Evolutionary conservation across 2,329 filamentous ascomycete genomes (phyloP), one percentile per base, ranked within the genome.

Genomic region (Neurospora sp.): DNA sequence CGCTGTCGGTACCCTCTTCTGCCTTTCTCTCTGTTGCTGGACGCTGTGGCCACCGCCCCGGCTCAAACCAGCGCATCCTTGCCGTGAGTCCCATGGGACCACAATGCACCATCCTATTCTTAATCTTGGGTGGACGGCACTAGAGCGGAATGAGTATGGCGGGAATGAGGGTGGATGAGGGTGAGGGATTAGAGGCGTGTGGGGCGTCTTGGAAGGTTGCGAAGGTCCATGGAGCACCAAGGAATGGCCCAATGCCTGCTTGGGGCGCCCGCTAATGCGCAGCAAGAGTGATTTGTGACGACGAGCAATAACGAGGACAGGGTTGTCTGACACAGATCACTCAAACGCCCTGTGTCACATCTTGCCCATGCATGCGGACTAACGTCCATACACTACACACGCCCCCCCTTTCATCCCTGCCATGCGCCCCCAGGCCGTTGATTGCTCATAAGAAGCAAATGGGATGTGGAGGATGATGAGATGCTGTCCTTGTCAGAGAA

Each of bases 231-330:
- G 68, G 69, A 66, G 70, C 68, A 73, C 72, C 73, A 75, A 74
- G 75, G 74, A 74, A 72, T 75, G 74, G 73, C 74, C 69, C 68
- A 74, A 71, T 73, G 71, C 69, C 70, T 75, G 52, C 72, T 71
- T 72, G 75, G 70, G 72, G 73, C 73, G 70, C 71, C 72, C 71
- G 72, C 74, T 73, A 74, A 74, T 73, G 71, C 70, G 72, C 62
- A 67, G 71, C 74, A 77, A 77, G 71, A 71, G 71, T 75, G 75
- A 76, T 79, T 79, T 79, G 81, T 82, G 81, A 82, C 79, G 81
- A 80, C 79, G 80, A 78, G 81, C 80, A 83, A 84, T 83, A 83
- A 82, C 82, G 81, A 83, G 79, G 78, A 78, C 80, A 81, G 81
- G 80, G 80, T 70, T 81, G 78, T 83, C 82, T 84, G 82, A 84